Evolutionary conservation across 345 rosid species (phyloP).

Genomic region (Gossypium australe): DNA sequence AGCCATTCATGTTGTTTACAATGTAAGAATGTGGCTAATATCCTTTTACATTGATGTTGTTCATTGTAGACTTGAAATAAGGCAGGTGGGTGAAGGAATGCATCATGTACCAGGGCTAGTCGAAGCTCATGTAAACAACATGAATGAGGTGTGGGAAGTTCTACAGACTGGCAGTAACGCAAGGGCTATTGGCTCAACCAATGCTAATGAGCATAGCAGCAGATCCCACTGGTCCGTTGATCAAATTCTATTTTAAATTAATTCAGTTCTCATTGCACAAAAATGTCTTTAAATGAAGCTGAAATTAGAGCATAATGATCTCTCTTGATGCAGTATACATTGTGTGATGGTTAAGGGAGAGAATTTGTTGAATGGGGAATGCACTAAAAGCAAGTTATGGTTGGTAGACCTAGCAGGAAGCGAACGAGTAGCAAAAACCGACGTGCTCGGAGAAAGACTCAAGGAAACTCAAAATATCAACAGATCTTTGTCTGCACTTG

Average conservation of each 20-base stretch:
- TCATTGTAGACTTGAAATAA: conserved; percentile 66
- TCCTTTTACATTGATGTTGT: neutral
- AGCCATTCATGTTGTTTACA: neutral
- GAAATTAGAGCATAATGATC: neutral
- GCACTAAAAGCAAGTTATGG: conserved; percentile 93
- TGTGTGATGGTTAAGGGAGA: conserved; percentile 90
- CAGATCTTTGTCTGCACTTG: conserved; percentile 93
- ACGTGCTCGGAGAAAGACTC: conserved; percentile 90
- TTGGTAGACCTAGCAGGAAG: conserved; percentile 99
- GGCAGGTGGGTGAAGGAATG: conserved; percentile 71
- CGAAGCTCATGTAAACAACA: conserved; percentile 73
- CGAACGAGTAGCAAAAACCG: conserved; percentile 90
- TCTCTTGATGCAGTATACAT: conserved; percentile 51
- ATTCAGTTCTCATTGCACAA: neutral
- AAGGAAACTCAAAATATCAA: conserved; percentile 95
- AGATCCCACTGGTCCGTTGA: conserved; percentile 84
- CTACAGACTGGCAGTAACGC: conserved; percentile 80
- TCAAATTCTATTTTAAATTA: neutral
- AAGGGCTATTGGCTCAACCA: conserved; percentile 86
- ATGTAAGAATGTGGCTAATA: neutral
- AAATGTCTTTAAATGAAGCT: conserved; percentile 7
- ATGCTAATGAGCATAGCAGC: conserved; percentile 93
- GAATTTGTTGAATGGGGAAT: conserved; percentile 78
- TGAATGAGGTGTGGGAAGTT: conserved; percentile 91
- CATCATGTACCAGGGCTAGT: conserved; percentile 89